phyloP scores from a whole-genome alignment of 257 asterid species.

The Datura wrightii region DNA sequence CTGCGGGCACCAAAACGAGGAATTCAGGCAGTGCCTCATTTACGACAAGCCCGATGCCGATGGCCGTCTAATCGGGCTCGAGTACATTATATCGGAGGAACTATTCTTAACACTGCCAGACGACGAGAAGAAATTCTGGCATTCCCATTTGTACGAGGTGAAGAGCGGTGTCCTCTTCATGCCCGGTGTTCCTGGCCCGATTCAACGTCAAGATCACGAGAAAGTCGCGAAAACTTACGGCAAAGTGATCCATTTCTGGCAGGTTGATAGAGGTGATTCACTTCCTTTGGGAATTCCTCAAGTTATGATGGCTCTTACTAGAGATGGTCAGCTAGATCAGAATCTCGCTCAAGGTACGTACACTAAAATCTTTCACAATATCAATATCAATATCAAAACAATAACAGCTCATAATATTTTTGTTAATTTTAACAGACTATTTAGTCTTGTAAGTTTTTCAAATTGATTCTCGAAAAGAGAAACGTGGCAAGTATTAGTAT shows the following conservation, averaged over 20 bases:
- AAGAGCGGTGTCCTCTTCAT: constrained; percentile 86
- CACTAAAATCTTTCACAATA: too few species aligned
- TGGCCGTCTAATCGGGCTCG: constrained; percentile 77
- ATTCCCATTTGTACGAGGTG: constrained; percentile 85
- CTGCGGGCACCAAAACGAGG: constrained; percentile 80
- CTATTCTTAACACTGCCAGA: constrained; percentile 79
- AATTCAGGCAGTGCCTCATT: constrained; percentile 84
- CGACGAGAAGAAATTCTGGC: constrained; percentile 82
- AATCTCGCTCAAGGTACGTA: constrained; percentile 61
- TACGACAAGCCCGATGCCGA: constrained; percentile 72
- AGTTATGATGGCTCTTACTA: constrained; percentile 86
- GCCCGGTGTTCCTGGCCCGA: constrained; percentile 69
- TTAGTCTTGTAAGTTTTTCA: too few species aligned
- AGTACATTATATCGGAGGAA: constrained; percentile 63
- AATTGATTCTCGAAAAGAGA: too few species aligned
- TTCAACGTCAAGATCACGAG: constrained; percentile 76
- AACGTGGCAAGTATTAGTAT: too few species aligned
- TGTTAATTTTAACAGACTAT: too few species aligned
- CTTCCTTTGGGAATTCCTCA: constrained; percentile 87
- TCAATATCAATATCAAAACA: too few species aligned
- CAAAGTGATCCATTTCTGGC: constrained; percentile 83
- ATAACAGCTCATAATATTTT: too few species aligned
- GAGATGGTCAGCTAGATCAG: constrained; percentile 76
- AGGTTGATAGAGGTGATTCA: constrained; percentile 73
- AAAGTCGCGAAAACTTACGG: constrained; percentile 75